A percentile compares a stretch with the other conserved stretches of the same genome.
Conservation (phyloP, 441 rosid species). For the Erysimum pusillum region DNA sequence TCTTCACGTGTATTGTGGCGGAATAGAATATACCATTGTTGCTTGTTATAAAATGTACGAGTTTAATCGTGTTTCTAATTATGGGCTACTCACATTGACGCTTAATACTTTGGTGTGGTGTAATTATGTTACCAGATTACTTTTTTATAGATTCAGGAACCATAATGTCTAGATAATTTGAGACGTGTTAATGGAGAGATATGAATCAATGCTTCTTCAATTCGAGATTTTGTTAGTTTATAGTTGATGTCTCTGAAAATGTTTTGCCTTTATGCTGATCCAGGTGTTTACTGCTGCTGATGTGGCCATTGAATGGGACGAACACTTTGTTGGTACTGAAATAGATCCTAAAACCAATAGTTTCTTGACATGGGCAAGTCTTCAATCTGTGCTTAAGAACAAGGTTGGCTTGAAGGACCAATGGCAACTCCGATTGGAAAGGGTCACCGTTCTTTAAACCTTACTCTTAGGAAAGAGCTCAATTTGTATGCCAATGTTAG, state of each 20-base stretch:
- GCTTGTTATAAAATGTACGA: not conserved
- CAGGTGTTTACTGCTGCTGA: slow-evolving; percentile 86
- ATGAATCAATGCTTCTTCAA: not conserved
- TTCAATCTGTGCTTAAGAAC: slow-evolving; percentile 81
- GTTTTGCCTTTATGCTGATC: slow-evolving; percentile 17
- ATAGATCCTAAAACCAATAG: slow-evolving; percentile 95
- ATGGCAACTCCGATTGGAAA: slow-evolving; percentile 99
- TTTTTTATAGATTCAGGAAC: not conserved
- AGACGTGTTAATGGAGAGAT: not conserved
- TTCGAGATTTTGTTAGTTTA: not conserved
- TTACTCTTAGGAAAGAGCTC: slow-evolving; percentile 93
- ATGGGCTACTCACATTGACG: too few relatives aligned
- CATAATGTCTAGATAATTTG: not conserved
- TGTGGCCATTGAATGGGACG: slow-evolving; percentile 94
- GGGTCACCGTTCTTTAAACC: slow-evolving; percentile 97
- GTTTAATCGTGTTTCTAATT: not conserved
- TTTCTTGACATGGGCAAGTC: slow-evolving; percentile 94
- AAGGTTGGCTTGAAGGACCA: slow-evolving; percentile 95
- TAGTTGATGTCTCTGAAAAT: slow-evolving; percentile 20
- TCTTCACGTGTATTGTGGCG: not conserved
- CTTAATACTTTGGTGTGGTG: not conserved
- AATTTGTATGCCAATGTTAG: slow-evolving; percentile 94
- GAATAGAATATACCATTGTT: not conserved
- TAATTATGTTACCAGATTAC: not conserved
- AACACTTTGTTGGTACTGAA: slow-evolving; percentile 76